A percentile compares a stretch with the other conserved stretches of the same genome.
phyloP scores from a whole-genome alignment of 140 eudicot species.

The Ambrosia hybrid region DNA sequence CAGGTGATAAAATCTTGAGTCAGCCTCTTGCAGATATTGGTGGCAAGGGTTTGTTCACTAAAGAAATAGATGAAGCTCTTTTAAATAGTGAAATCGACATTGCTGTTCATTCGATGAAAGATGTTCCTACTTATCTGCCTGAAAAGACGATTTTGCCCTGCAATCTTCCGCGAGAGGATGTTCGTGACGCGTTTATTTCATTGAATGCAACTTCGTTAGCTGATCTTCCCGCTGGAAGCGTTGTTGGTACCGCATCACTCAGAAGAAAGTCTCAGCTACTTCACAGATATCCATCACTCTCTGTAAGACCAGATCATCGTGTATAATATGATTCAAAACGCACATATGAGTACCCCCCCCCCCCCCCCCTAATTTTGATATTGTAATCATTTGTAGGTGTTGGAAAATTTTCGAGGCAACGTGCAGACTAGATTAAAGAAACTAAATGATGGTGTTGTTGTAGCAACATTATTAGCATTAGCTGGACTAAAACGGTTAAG shows the following conservation, averaged over 20 bases:
- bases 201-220: slow-evolving; percentile 62
- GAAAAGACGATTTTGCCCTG: slow-evolving; percentile 86
- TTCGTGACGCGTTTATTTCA: slow-evolving; percentile 90
- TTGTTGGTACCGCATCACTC: slow-evolving; percentile 87
- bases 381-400: slow-evolving; percentile 47
- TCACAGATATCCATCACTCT: slow-evolving; percentile 77
- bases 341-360: background rate
- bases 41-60: slow-evolving; percentile 92
- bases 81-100: slow-evolving; percentile 65
- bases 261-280: slow-evolving; percentile 88
- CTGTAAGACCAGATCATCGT: slow-evolving; percentile 44
- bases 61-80: slow-evolving; percentile 94
- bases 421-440: slow-evolving; percentile 89
- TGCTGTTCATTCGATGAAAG: slow-evolving; percentile 51
- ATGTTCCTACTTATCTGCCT: slow-evolving; percentile 92
- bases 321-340: background rate
- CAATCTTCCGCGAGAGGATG: slow-evolving; percentile 94
- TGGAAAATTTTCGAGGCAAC: slow-evolving; percentile 85
- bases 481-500: slow-evolving; percentile 83
- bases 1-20: slow-evolving; percentile 82
- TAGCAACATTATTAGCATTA: slow-evolving; percentile 82
- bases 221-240: slow-evolving; percentile 82
- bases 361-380: background rate
- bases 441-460: slow-evolving; percentile 77
- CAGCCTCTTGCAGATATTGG: slow-evolving; percentile 97